These are phyloP conservation scores for Dimargaris verticillata DNA, from an alignment of 192 early-diverging fungal species.

Conservation along the genomic window DNA sequence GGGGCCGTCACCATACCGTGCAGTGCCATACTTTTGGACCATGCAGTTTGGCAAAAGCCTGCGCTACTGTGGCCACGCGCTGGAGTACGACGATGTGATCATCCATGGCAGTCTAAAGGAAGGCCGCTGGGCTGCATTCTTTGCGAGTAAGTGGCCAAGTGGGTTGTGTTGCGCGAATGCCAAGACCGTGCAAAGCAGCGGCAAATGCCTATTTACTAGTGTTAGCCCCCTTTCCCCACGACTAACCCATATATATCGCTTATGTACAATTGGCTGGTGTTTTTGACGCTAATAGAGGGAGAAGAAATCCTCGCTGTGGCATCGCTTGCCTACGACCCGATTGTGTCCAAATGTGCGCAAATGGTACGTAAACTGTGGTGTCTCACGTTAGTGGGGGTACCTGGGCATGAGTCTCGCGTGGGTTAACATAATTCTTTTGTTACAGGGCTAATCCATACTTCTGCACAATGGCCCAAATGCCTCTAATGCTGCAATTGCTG, in stretches of 20 bases:
- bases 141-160: conserved; percentile 9
- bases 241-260: too few relatives aligned
- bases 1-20: conserved; percentile 20
- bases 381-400: too few relatives aligned
- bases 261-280: too few relatives aligned
- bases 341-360: conserved; percentile 21
- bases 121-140: conserved; percentile 8
- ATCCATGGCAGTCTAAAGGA: conserved; percentile 17
- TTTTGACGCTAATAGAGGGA: conserved; percentile 1
- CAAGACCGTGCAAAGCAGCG: too few relatives aligned
- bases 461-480: too few relatives aligned
- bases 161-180: neutral
- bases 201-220: too few relatives aligned
- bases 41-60: conserved; percentile 34
- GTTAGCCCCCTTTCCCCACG: too few relatives aligned
- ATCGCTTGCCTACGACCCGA: conserved; percentile 21
- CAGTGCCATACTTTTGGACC: conserved; percentile 42
- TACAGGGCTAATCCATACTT: too few relatives aligned
- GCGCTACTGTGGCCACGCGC: conserved; percentile 34
- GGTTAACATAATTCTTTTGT: too few relatives aligned
- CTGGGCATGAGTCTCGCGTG: too few relatives aligned
- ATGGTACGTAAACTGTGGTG: conserved; percentile 11
- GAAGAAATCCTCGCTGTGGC: conserved; percentile 24
- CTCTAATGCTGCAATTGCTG: too few relatives aligned
- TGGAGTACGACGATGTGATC: conserved; percentile 33